phyloP scores from a whole-genome alignment of 441 rosid species.

The Capsella rubella region DNA sequence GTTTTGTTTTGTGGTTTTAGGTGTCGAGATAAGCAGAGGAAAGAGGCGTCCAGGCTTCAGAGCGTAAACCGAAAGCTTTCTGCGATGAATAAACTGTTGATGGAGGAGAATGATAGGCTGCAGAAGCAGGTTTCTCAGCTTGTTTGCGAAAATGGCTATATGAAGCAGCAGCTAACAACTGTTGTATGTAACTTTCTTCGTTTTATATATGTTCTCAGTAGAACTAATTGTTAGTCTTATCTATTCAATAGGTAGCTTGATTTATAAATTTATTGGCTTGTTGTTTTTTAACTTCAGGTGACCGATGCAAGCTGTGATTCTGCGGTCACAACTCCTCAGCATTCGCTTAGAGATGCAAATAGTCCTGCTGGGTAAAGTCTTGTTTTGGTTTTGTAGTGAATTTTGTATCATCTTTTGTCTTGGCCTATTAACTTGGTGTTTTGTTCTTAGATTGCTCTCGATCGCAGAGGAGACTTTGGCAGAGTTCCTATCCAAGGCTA shows the following conservation, averaged over 20 bases:
- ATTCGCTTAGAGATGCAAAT: constrained; percentile 85
- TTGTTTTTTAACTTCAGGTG: constrained; percentile 53
- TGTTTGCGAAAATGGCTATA: constrained; percentile 90
- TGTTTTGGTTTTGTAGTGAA: not conserved
- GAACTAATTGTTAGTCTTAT: not conserved
- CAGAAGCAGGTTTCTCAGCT: constrained; percentile 99
- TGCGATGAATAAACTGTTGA: constrained; percentile 95
- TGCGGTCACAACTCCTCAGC: constrained; percentile 90
- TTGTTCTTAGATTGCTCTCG: constrained; percentile 79
- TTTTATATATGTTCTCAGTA: not conserved
- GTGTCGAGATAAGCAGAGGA: constrained; percentile 99
- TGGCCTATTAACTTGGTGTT: constrained; percentile 3
- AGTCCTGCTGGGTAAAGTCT: constrained; percentile 93
- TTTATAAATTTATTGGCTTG: constrained; percentile 20
- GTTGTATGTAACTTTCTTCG: constrained; percentile 48
- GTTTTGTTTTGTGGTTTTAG: constrained; percentile 52
- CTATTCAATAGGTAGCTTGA: not conserved
- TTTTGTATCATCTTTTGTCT: not conserved
- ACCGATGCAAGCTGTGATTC: constrained; percentile 95
- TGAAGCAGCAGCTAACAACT: constrained; percentile 86
- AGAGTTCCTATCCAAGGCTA: constrained; percentile 99
- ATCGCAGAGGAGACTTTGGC: constrained; percentile 99
- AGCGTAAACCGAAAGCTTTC: constrained; percentile 89
- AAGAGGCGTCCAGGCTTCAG: constrained; percentile 94
- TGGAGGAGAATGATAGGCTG: constrained; percentile 98